Evolutionary conservation across 176 grass and related monocot species (phyloP), one percentile per base, ranked within the genome.

Genomic region (Dactylis glomerata): DNA sequence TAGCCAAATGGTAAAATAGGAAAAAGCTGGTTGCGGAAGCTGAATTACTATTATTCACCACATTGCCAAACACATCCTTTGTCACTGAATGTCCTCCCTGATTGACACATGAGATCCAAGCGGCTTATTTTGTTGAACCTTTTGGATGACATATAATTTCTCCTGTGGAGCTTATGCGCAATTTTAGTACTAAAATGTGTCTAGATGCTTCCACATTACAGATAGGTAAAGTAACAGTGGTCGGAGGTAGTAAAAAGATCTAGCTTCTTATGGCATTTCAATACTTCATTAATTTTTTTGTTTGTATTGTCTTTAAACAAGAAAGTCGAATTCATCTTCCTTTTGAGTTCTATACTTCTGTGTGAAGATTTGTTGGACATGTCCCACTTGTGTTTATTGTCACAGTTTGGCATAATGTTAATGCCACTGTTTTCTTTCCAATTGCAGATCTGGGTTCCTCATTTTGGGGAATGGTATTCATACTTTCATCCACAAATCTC

Each of bases 391-490:
- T 90, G 81, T 77, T 61, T 82, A 13, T 86, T 84, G 67, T 67
- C 59, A 13, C 32, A 51, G 46, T 82, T 33, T 84, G 12, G n/a
- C 73, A 62, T 78, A 42, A 70, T 31, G 5, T 19, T 84, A n/a
- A 58, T 80, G 38, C 11, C 59, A 45, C 24, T 88, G 54, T 41
- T 63, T 82, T 87, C 34, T 76, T 82, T n/a, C 74, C 38, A 55
- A 41, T 26, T 80, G 31, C 86, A 99, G 96, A 99, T 94, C 88
- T 99, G 79, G 96, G 96, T 36, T 99, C 96, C 65, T 96, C 96
- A 82, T 99, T 99, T 85, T 99, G 96, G 96, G 96, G 96, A 86
- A 99, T 99, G 96, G 61, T 99, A 54, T 99, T 99, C 61, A 99
- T 99, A 87, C 91, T 99, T 12, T 82, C 96, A 87, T 95, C 96